Base-by-base conservation (phyloP, 2,329 filamentous ascomycete species). In the Trichoderma semiorbis region DNA sequence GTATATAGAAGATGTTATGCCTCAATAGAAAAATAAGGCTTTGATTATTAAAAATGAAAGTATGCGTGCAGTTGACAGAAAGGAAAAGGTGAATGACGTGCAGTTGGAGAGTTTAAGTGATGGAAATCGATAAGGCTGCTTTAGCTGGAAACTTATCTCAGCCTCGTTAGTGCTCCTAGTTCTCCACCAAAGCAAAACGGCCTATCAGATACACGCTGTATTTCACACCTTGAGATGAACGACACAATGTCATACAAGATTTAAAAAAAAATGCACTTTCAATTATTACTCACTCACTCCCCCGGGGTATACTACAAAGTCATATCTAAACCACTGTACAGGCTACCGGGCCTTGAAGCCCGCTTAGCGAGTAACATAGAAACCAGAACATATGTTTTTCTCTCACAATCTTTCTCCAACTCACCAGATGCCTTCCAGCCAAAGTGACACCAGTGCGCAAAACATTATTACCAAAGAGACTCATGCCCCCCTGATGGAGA, bases 231-330 rank as follows among this genome's bases (percentile, higher is more conserved):
- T n/a, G 18, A 57, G 6, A 18, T 18, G 16, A 53, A 53, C 47
- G 47, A 53, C 57, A 24, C 57, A 32, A 60, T 21, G n/a, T 21
- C 14, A 50, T 34, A 21, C 57, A 34, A 34, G 5, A 12, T 60
- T 34, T 12, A 28, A 58, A 34, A 53, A 70, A 55, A 53, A 11
- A 30, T 28, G 30, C 16, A 39, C 47, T 57, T 57, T 58, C 55
- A 32, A 36, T 55, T 57, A 67, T 80, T 81, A 80, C 72, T 78
- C 75, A 80, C 72, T 78, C 75, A 73, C 76, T 79, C 75, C 76
- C 73, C 76, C 75, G 76, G 80, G 80, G 80, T 81, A 81, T 82
- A 81, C 79, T 81, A 78, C 76, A 73, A 78, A 79, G 75, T 76
- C 78, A 75, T 75, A 76, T 79, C 79, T 80, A 79, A 75, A 77